Evolutionary conservation across 495 filamentous ascomycete species (phyloP).

Genomic region (Aspergillus sclerotiicarbonarius): DNA sequence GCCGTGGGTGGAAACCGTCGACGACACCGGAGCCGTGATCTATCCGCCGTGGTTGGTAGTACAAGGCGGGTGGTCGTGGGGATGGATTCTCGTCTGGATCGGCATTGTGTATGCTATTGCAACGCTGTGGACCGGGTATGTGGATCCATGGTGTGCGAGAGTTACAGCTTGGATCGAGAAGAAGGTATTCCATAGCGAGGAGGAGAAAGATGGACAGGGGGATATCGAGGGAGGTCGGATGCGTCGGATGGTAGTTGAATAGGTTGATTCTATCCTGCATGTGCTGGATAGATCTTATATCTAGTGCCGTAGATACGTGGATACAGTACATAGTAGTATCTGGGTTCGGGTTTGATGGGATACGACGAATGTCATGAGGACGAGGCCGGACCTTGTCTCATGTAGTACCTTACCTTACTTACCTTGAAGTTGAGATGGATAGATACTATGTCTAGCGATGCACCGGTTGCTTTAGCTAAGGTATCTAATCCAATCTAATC

Average conservation of each 20-base stretch:
- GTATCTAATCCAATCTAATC: too few species aligned
- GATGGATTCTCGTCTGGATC: slow-evolving; percentile 56
- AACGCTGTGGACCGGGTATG: slow-evolving; percentile 61
- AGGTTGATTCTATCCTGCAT: neutral
- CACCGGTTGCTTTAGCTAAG: too few species aligned
- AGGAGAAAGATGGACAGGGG: slow-evolving; percentile 45
- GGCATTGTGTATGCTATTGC: slow-evolving; percentile 56
- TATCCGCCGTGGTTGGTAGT: slow-evolving; percentile 38
- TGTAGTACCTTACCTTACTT: too few species aligned
- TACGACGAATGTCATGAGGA: too few species aligned
- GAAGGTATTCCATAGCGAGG: slow-evolving; percentile 47
- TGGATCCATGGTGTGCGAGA: slow-evolving; percentile 63
- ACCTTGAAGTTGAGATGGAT: too few species aligned
- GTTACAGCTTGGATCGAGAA: slow-evolving; percentile 58
- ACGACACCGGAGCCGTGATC: slow-evolving; percentile 43
- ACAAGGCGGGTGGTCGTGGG: slow-evolving; percentile 43
- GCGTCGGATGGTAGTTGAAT: neutral
- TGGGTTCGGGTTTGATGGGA: too few species aligned
- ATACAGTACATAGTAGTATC: too few species aligned
- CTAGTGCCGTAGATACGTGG: too few species aligned
- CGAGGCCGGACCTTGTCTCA: too few species aligned
- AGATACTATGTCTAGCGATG: too few species aligned
- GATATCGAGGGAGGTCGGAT: slow-evolving; percentile 27
- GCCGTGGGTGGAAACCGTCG: slow-evolving; percentile 48
- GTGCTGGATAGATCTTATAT: too few species aligned